phyloP scores from a whole-genome alignment of 352 stramenopile genomes.

The Globisporangium cederbergense region DNA sequence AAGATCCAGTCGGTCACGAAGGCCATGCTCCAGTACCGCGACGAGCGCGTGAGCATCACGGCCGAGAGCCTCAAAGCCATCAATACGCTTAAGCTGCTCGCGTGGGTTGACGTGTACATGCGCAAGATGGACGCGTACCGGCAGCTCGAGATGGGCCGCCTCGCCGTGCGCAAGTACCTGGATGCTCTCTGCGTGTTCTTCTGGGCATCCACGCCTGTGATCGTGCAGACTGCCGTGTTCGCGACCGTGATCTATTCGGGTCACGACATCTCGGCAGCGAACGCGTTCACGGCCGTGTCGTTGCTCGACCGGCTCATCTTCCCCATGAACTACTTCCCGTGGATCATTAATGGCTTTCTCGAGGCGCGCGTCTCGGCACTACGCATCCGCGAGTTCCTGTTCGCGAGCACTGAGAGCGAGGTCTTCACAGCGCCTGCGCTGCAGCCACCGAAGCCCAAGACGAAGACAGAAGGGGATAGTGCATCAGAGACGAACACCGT shows the following conservation, averaged over 20 bases:
- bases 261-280: conserved; percentile 70
- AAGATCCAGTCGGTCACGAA: conserved; percentile 75
- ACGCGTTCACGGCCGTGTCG: conserved; percentile 84
- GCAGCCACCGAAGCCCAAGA: conserved; percentile 12
- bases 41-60: conserved; percentile 67
- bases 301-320: conserved; percentile 87
- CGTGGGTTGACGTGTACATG: conserved; percentile 51
- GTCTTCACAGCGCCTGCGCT: conserved; percentile 1
- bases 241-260: conserved; percentile 63
- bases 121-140: conserved; percentile 47
- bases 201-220: conserved; percentile 85
- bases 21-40: conserved; percentile 76
- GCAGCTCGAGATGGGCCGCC: conserved; percentile 58
- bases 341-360: conserved; percentile 89
- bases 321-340: conserved; percentile 91
- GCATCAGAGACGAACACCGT: conserved; percentile 14
- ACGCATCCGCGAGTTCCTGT: conserved; percentile 73
- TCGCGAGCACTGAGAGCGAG: conserved; percentile 21
- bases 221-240: conserved; percentile 87
- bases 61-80: conserved; percentile 72
- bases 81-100: conserved; percentile 75
- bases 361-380: conserved; percentile 81
- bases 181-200: conserved; percentile 90
- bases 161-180: conserved; percentile 83
- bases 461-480: background rate